Evolutionary conservation across 176 grass and related monocot species (phyloP).

Genomic region (Elymus sibiricus): DNA sequence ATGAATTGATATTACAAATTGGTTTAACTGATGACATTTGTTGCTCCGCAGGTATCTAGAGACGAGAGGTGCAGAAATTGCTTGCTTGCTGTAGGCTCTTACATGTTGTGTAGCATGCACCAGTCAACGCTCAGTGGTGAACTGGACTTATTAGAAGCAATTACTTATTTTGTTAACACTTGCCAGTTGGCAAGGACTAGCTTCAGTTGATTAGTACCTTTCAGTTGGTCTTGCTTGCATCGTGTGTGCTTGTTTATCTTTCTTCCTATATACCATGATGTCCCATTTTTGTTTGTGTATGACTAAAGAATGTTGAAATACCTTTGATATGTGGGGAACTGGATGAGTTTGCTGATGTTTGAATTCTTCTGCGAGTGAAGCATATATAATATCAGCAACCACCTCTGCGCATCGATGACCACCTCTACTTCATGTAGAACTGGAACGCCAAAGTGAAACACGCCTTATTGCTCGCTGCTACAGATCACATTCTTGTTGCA

Average conservation of each 20-base stretch:
- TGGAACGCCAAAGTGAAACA: no score
- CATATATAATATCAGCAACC: not conserved
- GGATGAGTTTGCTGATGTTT: not conserved
- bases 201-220: not conserved
- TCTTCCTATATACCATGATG: no score
- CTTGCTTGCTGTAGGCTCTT: not conserved
- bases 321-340: not conserved
- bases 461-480: no score
- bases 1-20: not conserved
- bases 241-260: not conserved
- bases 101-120: not conserved
- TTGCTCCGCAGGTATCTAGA: not conserved
- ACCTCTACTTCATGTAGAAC: not conserved
- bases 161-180: not conserved
- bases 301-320: not conserved
- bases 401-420: not conserved
- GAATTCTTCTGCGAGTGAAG: not conserved
- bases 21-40: not conserved
- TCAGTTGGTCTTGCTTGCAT: not conserved
- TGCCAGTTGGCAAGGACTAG: not conserved
- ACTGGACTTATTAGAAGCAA: no score
- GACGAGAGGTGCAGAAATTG: not conserved
- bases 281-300: not conserved
- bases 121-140: not conserved
- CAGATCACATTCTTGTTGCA: no score